These are phyloP conservation scores for Pseudotsuga menziesii DNA, from an alignment of 75 land plant species.

Conservation along the genomic window DNA sequence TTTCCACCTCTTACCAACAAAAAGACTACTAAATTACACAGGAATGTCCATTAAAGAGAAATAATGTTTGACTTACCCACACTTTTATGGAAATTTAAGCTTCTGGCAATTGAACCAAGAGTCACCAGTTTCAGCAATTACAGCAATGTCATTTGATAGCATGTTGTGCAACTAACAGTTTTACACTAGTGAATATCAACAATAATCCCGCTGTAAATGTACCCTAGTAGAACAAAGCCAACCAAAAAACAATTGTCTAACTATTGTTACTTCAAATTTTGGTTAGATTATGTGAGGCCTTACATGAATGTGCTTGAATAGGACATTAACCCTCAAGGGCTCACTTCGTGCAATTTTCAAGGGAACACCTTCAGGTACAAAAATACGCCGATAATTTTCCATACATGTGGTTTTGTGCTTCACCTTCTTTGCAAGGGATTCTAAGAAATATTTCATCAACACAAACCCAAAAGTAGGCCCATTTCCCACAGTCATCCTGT, in stretches of 20 bases:
- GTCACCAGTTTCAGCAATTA: slow-evolving; percentile 90
- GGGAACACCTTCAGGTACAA: slow-evolving; percentile 46
- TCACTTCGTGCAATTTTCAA: slow-evolving; percentile 28
- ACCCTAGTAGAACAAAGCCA: too few species aligned
- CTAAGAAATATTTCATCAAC: slow-evolving; percentile 42
- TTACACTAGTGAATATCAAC: slow-evolving; percentile 1
- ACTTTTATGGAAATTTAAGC: slow-evolving; percentile 46
- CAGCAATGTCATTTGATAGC: slow-evolving; percentile 53
- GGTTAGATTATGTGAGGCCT: not conserved
- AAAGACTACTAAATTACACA: not conserved
- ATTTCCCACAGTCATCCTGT: slow-evolving; percentile 29
- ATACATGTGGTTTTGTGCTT: slow-evolving; percentile 28
- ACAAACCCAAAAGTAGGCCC: slow-evolving; percentile 41
- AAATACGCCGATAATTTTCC: slow-evolving; percentile 55
- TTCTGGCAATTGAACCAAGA: slow-evolving; percentile 97
- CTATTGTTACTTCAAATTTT: not conserved
- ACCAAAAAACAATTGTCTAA: not conserved
- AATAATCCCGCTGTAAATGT: too few species aligned
- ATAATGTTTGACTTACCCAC: slow-evolving; percentile 24
- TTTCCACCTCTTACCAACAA: not conserved
- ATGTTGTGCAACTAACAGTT: slow-evolving; percentile 32
- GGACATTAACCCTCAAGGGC: slow-evolving; percentile 48
- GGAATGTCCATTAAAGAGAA: not conserved
- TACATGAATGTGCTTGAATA: slow-evolving; percentile 59
- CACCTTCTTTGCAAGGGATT: slow-evolving; percentile 31